Evolutionary conservation across 192 early-diverging fungal species (phyloP).

Genomic region (Linnemannia elongata): DNA sequence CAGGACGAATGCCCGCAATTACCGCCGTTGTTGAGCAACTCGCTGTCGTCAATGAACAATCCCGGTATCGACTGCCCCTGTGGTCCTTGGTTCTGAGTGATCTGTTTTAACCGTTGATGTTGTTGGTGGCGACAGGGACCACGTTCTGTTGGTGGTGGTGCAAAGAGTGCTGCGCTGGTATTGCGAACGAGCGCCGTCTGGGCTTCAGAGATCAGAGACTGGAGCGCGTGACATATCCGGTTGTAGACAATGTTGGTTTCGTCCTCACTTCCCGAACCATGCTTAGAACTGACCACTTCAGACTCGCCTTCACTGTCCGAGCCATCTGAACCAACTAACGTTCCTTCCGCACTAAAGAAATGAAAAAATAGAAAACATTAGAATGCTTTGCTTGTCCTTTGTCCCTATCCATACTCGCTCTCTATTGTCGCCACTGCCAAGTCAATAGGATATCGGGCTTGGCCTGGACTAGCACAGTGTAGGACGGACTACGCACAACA

Average conservation of each 20-base stretch:
- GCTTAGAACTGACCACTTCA: constrained; percentile 30
- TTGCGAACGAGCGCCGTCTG: constrained; percentile 35
- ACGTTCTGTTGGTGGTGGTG: background rate
- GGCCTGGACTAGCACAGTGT: background rate
- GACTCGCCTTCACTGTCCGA: constrained; percentile 36
- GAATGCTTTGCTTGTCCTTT: background rate
- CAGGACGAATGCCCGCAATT: constrained; percentile 12
- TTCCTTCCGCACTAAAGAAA: constrained; percentile 43
- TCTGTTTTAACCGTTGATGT: background rate
- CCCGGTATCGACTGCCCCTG: constrained; percentile 1
- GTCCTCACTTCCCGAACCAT: constrained; percentile 33
- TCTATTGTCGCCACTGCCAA: background rate
- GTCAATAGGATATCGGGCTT: background rate
- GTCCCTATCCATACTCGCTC: background rate
- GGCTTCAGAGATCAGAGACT: constrained; percentile 39
- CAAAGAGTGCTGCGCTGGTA: background rate
- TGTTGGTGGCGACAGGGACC: background rate
- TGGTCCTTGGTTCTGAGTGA: background rate
- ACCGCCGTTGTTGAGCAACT: background rate
- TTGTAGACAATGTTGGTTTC: constrained; percentile 51
- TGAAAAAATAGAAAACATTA: background rate
- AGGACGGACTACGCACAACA: background rate
- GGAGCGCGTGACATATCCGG: constrained; percentile 45
- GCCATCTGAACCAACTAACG: constrained; percentile 41
- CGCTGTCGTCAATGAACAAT: constrained; percentile 17